phyloP scores from a whole-genome alignment of 805 yeast genomes.

The Danielia reshetovae region DNA sequence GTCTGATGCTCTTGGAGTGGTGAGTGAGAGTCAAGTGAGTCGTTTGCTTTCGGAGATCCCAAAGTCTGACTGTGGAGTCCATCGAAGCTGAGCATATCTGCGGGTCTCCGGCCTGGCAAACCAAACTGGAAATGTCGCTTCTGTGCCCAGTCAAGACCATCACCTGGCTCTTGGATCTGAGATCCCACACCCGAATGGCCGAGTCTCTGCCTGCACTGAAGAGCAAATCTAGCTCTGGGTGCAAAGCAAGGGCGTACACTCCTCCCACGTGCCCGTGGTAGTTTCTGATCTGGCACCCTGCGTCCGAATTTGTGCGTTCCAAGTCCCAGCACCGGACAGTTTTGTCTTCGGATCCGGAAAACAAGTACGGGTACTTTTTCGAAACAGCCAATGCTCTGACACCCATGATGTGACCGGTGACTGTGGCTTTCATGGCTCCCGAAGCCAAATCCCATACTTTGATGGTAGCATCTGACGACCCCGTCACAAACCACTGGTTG shows the following conservation, averaged over 20 bases:
- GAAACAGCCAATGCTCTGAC: conserved; percentile 77
- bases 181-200: conserved; percentile 89
- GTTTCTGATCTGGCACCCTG: conserved; percentile 59
- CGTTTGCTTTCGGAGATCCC: conserved; percentile 85
- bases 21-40: conserved; percentile 72
- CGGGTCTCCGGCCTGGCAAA: conserved; percentile 70
- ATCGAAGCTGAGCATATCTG: conserved; percentile 79
- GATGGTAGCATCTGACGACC: conserved; percentile 83
- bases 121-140: conserved; percentile 66
- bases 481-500: conserved; percentile 89
- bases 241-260: conserved; percentile 76
- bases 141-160: conserved; percentile 81
- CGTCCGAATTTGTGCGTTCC: conserved; percentile 65
- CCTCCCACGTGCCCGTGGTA: conserved; percentile 95
- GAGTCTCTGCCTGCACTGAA: conserved; percentile 90
- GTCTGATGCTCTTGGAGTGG: conserved; percentile 78
- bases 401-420: conserved; percentile 90
- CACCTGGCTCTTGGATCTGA: conserved; percentile 70
- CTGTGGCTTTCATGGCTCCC: conserved; percentile 63
- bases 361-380: conserved; percentile 77
- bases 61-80: conserved; percentile 82
- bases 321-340: conserved; percentile 94
- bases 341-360: conserved; percentile 91
- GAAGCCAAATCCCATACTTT: conserved; percentile 87
- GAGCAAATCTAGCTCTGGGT: conserved; percentile 80